A percentile compares a stretch with the other conserved stretches of the same genome.
These are phyloP conservation scores for Gossypium schwendimanii DNA, from an alignment of 441 rosid species.

Conservation along the genomic window DNA sequence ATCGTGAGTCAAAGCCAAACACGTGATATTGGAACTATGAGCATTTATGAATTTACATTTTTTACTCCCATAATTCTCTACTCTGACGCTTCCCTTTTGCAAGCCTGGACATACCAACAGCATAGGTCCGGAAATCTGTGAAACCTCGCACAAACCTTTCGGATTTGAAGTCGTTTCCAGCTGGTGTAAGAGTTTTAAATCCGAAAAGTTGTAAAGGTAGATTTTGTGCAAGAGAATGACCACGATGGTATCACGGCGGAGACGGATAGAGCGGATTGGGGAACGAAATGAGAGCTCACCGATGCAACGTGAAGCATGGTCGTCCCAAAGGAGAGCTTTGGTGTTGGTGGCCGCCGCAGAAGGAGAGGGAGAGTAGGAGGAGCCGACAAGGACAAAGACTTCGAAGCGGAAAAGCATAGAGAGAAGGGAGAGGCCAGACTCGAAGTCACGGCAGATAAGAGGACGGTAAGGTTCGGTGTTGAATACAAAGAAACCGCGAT, in stretches of 20 bases:
- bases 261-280: constrained; percentile 37
- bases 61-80: constrained; percentile 37
- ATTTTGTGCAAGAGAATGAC: constrained; percentile 34
- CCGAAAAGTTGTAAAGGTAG: constrained; percentile 32
- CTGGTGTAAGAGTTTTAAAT: constrained; percentile 31
- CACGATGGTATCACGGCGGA: constrained; percentile 33
- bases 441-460: constrained; percentile 67
- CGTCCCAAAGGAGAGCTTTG: constrained; percentile 35
- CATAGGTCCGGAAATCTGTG: constrained; percentile 29
- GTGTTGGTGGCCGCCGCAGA: constrained; percentile 14
- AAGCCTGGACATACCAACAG: constrained; percentile 39
- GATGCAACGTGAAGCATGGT: constrained; percentile 23
- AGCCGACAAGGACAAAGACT: constrained; percentile 32
- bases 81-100: constrained; percentile 43
- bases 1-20: constrained; percentile 36
- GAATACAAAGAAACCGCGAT: constrained; percentile 38
- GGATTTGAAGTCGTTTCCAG: constrained; percentile 44
- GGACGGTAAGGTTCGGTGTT: constrained; percentile 33
- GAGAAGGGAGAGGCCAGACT: constrained; percentile 30
- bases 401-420: constrained; percentile 41
- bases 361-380: constrained; percentile 20
- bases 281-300: constrained; percentile 45
- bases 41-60: constrained; percentile 32
- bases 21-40: constrained; percentile 37
- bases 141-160: constrained; percentile 41